Conservation (phyloP, 495 filamentous ascomycete species). For the Penicillium alfredii region DNA sequence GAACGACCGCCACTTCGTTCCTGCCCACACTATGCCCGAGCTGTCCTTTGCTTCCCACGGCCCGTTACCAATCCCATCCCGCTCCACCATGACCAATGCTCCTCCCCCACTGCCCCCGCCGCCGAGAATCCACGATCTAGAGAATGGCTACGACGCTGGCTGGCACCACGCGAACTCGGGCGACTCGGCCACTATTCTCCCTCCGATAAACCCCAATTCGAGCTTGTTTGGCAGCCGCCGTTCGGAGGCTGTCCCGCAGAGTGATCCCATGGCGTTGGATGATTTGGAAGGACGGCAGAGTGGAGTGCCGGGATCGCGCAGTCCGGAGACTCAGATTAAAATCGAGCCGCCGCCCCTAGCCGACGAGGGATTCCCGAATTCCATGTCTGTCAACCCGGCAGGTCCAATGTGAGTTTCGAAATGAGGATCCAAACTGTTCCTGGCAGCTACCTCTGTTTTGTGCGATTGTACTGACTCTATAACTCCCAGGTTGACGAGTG, state of each 20-base stretch:
- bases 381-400: conserved; percentile 32
- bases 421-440: not conserved
- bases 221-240: conserved; percentile 48
- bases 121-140: conserved; percentile 46
- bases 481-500: conserved; percentile 58
- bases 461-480: conserved; percentile 13
- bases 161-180: conserved; percentile 53
- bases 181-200: conserved; percentile 26
- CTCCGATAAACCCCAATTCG: conserved; percentile 48
- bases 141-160: conserved; percentile 52
- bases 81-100: conserved; percentile 38
- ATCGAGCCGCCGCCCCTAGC: conserved; percentile 42
- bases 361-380: conserved; percentile 41
- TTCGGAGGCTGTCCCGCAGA: conserved; percentile 23
- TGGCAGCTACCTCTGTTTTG: not conserved
- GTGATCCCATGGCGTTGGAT: conserved; percentile 40
- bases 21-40: conserved; percentile 25
- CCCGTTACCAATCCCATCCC: conserved; percentile 53
- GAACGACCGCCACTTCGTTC: conserved; percentile 18
- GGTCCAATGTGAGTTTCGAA: conserved; percentile 41
- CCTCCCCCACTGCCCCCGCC: conserved; percentile 63
- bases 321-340: conserved; percentile 39
- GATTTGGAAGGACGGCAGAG: conserved; percentile 31
- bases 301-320: conserved; percentile 26
- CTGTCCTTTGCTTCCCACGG: conserved; percentile 34